Percentiles rank a stretch among this genome's conserved stretches.
These are phyloP conservation scores for Eucalyptus globulus DNA, from an alignment of 345 rosid genomes.

Conservation along the genomic window DNA sequence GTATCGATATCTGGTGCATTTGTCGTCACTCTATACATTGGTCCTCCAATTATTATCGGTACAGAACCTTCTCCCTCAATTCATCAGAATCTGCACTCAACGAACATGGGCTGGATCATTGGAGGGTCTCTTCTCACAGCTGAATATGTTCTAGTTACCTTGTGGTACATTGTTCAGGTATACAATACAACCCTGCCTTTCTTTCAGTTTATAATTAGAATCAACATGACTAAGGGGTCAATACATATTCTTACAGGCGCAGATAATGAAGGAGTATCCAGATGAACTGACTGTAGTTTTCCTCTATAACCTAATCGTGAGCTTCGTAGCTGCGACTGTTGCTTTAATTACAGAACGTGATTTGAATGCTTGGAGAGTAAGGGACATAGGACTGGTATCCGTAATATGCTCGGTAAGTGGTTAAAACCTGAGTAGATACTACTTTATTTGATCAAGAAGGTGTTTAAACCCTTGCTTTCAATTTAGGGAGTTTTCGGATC, in stretches of 20 bases:
- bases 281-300: constrained; percentile 76
- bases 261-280: constrained; percentile 81
- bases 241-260: constrained; percentile 29
- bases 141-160: constrained; percentile 53
- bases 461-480: not conserved
- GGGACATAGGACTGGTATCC: constrained; percentile 45
- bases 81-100: constrained; percentile 14
- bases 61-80: constrained; percentile 14
- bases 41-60: constrained; percentile 37
- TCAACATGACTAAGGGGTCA: not conserved
- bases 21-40: constrained; percentile 59
- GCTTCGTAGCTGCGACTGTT: constrained; percentile 44
- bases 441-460: not conserved
- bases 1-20: constrained; percentile 76
- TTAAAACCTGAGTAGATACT: not conserved
- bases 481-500: constrained; percentile 57
- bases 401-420: constrained; percentile 69
- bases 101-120: constrained; percentile 48
- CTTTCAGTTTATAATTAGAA: not conserved
- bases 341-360: constrained; percentile 37
- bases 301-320: constrained; percentile 60
- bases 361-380: constrained; percentile 53
- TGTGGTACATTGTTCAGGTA: constrained; percentile 96
- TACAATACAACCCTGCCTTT: not conserved
- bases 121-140: constrained; percentile 66